Conservation (phyloP, 2,329 filamentous ascomycete genomes). For the Hypoxylon sp. region DNA sequence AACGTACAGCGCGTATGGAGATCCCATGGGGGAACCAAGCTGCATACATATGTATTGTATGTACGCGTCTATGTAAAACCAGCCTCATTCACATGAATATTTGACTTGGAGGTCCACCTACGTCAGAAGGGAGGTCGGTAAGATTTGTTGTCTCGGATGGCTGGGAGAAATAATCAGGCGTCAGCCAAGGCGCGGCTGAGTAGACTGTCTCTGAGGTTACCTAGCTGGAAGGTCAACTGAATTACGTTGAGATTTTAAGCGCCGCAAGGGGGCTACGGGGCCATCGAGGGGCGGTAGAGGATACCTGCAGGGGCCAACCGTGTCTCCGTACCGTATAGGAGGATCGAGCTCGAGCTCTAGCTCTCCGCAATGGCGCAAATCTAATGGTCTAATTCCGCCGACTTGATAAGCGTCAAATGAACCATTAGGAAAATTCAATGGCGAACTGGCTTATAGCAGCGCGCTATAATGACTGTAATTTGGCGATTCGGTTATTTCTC, state of each 20-base stretch:
- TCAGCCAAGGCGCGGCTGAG: constrained; percentile 41
- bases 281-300: constrained; percentile 6
- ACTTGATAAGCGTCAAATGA: constrained; percentile 36
- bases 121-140: constrained; percentile 33
- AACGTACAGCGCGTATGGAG: constrained; percentile 29
- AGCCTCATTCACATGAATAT: constrained; percentile 15
- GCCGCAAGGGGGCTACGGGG: constrained; percentile 20
- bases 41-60: too few species aligned
- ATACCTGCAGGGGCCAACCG: constrained; percentile 35
- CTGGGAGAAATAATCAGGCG: constrained; percentile 16
- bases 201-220: constrained; percentile 5
- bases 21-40: constrained; percentile 6
- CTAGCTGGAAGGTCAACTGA: constrained; percentile 8
- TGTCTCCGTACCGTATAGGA: constrained; percentile 19
- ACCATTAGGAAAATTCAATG: constrained; percentile 35
- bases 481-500: constrained; percentile 28
- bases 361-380: constrained; percentile 4
- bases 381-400: constrained; percentile 26
- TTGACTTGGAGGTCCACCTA: constrained; percentile 25
- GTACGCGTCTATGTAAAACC: background rate
- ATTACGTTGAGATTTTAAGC: constrained; percentile 35
- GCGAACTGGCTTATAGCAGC: background rate
- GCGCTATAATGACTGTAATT: constrained; percentile 15
- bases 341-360: constrained; percentile 19
- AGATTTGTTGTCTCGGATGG: constrained; percentile 34